Percentiles rank a stretch among this genome's conserved stretches.
Evolutionary conservation across 2,329 filamentous ascomycete genomes (phyloP).

Genomic region (Fusarium kyushuense): DNA sequence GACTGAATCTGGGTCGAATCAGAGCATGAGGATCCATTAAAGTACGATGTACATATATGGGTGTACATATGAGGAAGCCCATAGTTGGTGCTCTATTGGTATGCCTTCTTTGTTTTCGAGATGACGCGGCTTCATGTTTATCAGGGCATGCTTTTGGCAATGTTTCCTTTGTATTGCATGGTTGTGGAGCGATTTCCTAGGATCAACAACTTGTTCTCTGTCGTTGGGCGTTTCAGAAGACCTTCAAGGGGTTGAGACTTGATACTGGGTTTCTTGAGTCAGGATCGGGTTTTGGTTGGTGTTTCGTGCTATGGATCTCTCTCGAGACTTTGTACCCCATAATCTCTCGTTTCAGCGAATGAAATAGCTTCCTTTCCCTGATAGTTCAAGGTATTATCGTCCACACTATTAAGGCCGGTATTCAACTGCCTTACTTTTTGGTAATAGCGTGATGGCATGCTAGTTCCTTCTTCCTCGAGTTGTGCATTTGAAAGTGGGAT

Average conservation of each 20-base stretch:
- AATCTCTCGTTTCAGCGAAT: conserved; percentile 1
- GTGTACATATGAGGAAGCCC: conserved; percentile 13
- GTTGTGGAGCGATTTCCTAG: conserved; percentile 14
- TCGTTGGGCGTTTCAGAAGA: conserved; percentile 42
- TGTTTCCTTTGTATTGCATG: conserved; percentile 39
- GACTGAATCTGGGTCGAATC: background rate
- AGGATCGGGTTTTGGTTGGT: conserved; percentile 29
- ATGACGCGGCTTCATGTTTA: conserved; percentile 45
- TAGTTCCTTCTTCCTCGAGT: conserved; percentile 9
- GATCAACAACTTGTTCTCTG: conserved; percentile 23
- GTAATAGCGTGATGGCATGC: conserved; percentile 25
- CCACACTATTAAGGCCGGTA: background rate
- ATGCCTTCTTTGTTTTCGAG: conserved; percentile 20
- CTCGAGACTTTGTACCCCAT: conserved; percentile 26
- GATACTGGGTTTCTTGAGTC: conserved; percentile 26
- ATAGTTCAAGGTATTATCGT: background rate
- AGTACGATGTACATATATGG: conserved; percentile 4
- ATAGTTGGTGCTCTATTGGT: conserved; percentile 13
- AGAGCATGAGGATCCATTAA: background rate
- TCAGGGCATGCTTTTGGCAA: conserved; percentile 26
- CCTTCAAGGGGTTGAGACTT: conserved; percentile 27
- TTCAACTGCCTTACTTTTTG: conserved; percentile 19
- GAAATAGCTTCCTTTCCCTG: background rate
- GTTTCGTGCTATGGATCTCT: conserved; percentile 30
- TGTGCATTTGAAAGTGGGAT: conserved; percentile 8